Evolutionary conservation across 306 rosid species (phyloP).

Genomic region (Bauhinia variegata): DNA sequence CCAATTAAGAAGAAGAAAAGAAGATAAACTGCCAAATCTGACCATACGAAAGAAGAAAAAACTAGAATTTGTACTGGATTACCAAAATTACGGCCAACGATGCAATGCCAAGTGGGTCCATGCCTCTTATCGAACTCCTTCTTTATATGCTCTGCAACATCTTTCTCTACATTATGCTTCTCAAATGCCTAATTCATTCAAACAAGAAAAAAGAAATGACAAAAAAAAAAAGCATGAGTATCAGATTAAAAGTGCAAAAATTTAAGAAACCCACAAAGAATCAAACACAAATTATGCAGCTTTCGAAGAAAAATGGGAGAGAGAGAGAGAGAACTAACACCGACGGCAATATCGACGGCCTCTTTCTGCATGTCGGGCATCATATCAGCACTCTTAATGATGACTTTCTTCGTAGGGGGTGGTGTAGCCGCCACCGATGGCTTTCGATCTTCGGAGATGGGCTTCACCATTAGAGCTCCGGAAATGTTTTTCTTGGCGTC

Average conservation of each 20-base stretch:
- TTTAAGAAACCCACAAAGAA: conserved; percentile 29
- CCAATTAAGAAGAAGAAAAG: conserved; percentile 21
- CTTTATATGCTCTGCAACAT: conserved; percentile 88
- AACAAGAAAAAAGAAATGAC: background rate
- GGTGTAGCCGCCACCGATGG: conserved; percentile 45
- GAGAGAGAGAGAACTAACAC: conserved; percentile 47
- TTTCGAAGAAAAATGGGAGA: background rate
- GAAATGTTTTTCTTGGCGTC: conserved; percentile 64
- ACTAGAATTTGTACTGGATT: conserved; percentile 4
- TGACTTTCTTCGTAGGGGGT: conserved; percentile 58
- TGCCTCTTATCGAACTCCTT: conserved; percentile 89
- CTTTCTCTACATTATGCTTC: conserved; percentile 84
- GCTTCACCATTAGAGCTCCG: conserved; percentile 53
- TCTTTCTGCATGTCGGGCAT: conserved; percentile 82
- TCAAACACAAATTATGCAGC: background rate
- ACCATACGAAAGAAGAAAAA: conserved; percentile 21
- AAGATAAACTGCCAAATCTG: conserved; percentile 25
- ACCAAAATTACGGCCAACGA: conserved; percentile 97
- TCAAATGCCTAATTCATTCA: conserved; percentile 71
- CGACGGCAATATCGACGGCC: conserved; percentile 88
- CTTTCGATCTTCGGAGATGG: conserved; percentile 71
- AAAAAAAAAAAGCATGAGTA: conserved; percentile 18
- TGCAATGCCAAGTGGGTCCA: conserved; percentile 98
- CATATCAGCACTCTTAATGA: conserved; percentile 95
- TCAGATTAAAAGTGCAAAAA: background rate